Percentiles rank a stretch among this genome's conserved stretches.
Evolutionary conservation across 176 grass and related monocot species (phyloP).

Genomic region (Oryza glumipatula): DNA sequence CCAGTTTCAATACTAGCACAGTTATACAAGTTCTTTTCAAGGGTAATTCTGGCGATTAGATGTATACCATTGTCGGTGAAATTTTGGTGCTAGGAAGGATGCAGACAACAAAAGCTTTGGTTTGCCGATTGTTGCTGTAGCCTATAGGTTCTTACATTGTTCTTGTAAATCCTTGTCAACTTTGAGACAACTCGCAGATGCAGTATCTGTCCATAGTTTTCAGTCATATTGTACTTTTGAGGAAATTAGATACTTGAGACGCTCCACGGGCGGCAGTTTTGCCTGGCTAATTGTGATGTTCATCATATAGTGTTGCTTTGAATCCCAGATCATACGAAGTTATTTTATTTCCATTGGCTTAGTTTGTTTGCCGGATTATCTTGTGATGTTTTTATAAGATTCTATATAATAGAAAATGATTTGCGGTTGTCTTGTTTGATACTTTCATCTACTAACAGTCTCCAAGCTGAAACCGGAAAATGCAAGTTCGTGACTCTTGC

Average conservation of each 20-base stretch:
- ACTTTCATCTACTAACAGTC: not conserved
- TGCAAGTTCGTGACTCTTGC: not conserved
- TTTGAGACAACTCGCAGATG: not conserved
- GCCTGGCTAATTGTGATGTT: conserved; percentile 14
- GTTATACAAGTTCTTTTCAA: conserved; percentile 6
- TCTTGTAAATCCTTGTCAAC: conserved; percentile 40
- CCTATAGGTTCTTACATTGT: conserved; percentile 29
- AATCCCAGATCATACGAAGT: not conserved
- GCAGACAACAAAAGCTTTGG: not conserved
- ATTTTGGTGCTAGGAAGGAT: not conserved
- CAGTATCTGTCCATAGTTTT: conserved; percentile 17
- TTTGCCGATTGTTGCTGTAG: conserved; percentile 27
- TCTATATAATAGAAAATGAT: not conserved
- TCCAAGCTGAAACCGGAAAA: not conserved
- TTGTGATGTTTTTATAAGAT: not conserved
- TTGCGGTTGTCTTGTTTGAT: not conserved
- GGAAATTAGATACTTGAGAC: conserved; percentile 7
- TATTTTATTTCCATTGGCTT: not conserved
- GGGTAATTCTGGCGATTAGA: conserved; percentile 30
- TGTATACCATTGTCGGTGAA: conserved; percentile 34
- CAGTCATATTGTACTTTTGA: not conserved
- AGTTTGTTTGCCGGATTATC: not conserved
- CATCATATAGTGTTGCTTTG: not conserved
- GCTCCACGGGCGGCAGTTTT: not conserved
- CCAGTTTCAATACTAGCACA: conserved; percentile 1